Evolutionary conservation across 306 rosid genomes (phyloP).

Genomic region (Canavalia ensiformis): DNA sequence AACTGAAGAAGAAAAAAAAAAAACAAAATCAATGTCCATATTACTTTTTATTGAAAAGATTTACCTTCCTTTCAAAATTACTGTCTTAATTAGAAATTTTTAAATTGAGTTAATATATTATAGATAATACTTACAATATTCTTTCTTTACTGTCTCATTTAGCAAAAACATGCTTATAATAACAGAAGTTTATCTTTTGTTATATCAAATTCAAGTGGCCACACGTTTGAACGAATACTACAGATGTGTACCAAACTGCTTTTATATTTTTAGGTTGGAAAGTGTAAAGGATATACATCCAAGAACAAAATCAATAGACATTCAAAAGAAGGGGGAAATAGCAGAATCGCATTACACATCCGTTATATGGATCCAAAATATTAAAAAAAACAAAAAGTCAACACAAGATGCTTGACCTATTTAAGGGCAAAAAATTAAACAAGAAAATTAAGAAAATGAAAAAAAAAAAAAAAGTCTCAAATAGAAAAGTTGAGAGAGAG

Average conservation of each 20-base stretch:
- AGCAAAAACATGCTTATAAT: not conserved
- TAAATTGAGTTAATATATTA: not conserved
- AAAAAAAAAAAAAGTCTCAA: not conserved
- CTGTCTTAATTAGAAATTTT: slow-evolving; percentile 12
- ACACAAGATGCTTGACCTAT: slow-evolving; percentile 10
- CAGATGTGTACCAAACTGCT: slow-evolving; percentile 20
- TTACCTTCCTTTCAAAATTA: slow-evolving; percentile 31
- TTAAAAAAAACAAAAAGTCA: slow-evolving; percentile 8
- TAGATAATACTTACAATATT: not conserved
- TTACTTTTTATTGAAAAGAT: slow-evolving; percentile 8
- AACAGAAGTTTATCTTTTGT: slow-evolving; percentile 8
- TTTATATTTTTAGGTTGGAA: slow-evolving; percentile 2
- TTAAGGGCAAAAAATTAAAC: slow-evolving; percentile 4
- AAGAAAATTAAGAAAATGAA: slow-evolving; percentile 8
- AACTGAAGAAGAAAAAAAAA: not conserved
- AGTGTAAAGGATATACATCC: slow-evolving; percentile 9
- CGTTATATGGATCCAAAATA: slow-evolving; percentile 32
- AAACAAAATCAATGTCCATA: not conserved
- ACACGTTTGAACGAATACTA: slow-evolving; percentile 36
- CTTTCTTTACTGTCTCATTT: not conserved
- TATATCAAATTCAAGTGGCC: slow-evolving; percentile 22
- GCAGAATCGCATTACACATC: not conserved
- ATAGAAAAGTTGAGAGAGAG: slow-evolving; percentile 16
- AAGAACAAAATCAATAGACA: slow-evolving; percentile 33
- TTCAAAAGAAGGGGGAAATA: slow-evolving; percentile 13